Evolutionary conservation across 495 filamentous ascomycete species (phyloP).

Genomic region (Penicillium daleae): DNA sequence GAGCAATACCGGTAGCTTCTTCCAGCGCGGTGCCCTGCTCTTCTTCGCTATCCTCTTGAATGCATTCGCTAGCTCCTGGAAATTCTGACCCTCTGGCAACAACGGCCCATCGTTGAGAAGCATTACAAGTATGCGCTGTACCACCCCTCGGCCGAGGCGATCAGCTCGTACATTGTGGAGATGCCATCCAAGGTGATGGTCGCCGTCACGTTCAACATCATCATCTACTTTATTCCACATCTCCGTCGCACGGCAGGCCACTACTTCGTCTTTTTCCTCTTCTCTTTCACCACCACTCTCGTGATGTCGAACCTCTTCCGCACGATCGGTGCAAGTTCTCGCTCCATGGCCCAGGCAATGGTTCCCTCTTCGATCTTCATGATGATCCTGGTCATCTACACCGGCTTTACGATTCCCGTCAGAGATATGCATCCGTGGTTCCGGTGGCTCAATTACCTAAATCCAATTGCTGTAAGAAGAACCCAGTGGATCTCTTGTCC

Average conservation of each 20-base stretch:
- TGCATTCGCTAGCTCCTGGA: conserved; percentile 54
- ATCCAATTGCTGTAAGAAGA: conserved; percentile 56
- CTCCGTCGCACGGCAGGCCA: conserved; percentile 29
- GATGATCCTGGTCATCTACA: conserved; percentile 76
- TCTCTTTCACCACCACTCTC: background rate
- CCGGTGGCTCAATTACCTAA: conserved; percentile 79
- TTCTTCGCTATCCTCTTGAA: conserved; percentile 83
- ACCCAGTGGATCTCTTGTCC: background rate
- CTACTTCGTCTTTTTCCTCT: conserved; percentile 5
- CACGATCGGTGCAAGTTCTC: conserved; percentile 71
- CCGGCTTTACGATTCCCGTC: conserved; percentile 78
- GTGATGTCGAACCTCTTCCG: conserved; percentile 64
- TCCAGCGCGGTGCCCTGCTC: conserved; percentile 65
- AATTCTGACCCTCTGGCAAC: conserved; percentile 58
- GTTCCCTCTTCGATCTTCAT: conserved; percentile 76
- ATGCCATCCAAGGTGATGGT: conserved; percentile 54
- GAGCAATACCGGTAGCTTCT: conserved; percentile 28
- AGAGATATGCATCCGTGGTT: conserved; percentile 70
- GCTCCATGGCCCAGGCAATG: conserved; percentile 76
- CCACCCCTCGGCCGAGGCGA: conserved; percentile 59
- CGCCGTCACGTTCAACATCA: conserved; percentile 49
- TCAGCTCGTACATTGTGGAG: conserved; percentile 59
- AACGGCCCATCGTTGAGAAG: conserved; percentile 65
- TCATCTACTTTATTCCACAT: conserved; percentile 61
- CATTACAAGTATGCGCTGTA: conserved; percentile 64